These are phyloP conservation scores for Fusarium azukiicola DNA, from an alignment of 2,329 filamentous ascomycete genomes.

Conservation along the genomic window DNA sequence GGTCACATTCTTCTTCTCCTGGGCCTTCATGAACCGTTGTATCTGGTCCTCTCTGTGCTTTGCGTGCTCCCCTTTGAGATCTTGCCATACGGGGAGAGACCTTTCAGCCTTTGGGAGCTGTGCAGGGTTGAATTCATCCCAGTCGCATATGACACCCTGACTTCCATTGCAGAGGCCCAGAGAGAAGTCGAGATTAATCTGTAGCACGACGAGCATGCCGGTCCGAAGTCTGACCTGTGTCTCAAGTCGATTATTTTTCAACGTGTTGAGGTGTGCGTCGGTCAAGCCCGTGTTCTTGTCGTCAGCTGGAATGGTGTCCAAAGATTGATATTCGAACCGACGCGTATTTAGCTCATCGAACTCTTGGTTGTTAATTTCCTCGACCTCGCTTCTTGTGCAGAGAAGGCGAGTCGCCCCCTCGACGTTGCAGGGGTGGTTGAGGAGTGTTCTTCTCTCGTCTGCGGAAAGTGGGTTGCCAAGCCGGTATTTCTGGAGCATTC, in stretches of 20 bases:
- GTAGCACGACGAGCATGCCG: conserved; percentile 49
- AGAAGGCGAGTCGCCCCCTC: conserved; percentile 47
- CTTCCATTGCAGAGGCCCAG: conserved; percentile 51
- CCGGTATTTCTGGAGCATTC: conserved; percentile 76
- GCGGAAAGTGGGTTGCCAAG: conserved; percentile 65
- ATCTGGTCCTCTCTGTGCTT: conserved; percentile 30
- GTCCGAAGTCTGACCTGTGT: conserved; percentile 26
- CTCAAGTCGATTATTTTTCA: conserved; percentile 41
- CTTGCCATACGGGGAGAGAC: not conserved
- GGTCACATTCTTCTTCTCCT: not conserved
- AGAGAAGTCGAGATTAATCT: conserved; percentile 46
- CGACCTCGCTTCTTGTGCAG: too few species aligned
- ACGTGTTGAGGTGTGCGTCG: not conserved
- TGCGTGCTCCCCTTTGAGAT: conserved; percentile 25
- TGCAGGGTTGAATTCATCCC: conserved; percentile 19
- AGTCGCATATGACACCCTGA: conserved; percentile 53
- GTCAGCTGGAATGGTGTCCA: conserved; percentile 29
- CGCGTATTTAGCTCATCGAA: too few species aligned
- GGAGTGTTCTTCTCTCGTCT: conserved; percentile 65
- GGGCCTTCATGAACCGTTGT: conserved; percentile 15
- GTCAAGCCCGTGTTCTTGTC: too few species aligned
- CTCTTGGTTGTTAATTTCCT: too few species aligned
- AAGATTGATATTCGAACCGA: not conserved
- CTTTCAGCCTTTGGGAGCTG: conserved; percentile 23
- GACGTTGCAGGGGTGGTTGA: conserved; percentile 67